Evolutionary conservation across 352 stramenopile species (phyloP).

Genomic region (Globisporangium alternatum): DNA sequence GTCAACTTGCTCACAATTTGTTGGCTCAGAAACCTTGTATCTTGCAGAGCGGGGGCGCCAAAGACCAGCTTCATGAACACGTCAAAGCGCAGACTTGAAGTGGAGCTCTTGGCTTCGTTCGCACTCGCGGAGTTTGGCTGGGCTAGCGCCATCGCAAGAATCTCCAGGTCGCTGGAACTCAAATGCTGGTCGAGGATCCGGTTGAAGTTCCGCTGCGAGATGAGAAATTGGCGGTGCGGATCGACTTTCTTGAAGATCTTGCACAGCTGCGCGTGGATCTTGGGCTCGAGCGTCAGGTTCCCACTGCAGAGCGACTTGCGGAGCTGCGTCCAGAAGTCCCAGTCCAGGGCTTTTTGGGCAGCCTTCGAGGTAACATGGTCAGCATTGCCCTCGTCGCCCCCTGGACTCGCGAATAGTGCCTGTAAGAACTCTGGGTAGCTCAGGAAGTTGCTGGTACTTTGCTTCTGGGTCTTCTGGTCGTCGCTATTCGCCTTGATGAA

Average conservation of each 20-base stretch:
- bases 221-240: conserved; percentile 21
- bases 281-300: conserved; percentile 19
- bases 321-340: conserved; percentile 39
- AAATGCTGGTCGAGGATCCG: conserved; percentile 55
- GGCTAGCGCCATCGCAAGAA: conserved; percentile 21
- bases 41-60: conserved; percentile 30
- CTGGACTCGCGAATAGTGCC: conserved; percentile 22
- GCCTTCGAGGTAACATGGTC: background rate
- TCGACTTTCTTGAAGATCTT: conserved; percentile 64
- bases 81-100: conserved; percentile 36
- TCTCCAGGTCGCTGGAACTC: conserved; percentile 29
- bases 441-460: conserved; percentile 19
- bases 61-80: conserved; percentile 55
- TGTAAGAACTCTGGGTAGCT: conserved; percentile 40
- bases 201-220: conserved; percentile 39
- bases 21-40: conserved; percentile 12
- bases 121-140: background rate
- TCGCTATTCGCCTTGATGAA: conserved; percentile 9
- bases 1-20: conserved; percentile 26
- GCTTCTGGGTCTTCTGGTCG: background rate
- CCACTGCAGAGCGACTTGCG: conserved; percentile 34
- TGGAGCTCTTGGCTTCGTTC: background rate
- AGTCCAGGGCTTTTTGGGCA: conserved; percentile 15
- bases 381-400: conserved; percentile 2
- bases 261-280: conserved; percentile 39